Evolutionary conservation across 2,329 filamentous ascomycete genomes (phyloP).

Genomic region (Arthroderma uncinatum): DNA sequence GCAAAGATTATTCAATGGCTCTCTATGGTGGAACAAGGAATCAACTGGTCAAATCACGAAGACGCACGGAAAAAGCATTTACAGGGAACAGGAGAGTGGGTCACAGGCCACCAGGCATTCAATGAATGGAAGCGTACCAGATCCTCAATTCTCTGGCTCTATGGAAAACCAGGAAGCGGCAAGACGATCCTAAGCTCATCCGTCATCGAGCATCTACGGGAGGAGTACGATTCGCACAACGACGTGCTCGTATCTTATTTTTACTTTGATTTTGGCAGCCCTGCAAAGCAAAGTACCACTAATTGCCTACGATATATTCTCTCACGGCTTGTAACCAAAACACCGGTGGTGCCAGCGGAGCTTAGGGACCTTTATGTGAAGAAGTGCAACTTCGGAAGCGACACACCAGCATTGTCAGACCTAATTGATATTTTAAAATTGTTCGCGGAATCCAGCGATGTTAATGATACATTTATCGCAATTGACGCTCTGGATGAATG

Average conservation of each 20-base stretch:
- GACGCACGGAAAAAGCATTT: neutral
- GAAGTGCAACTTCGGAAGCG: neutral
- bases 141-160: conserved; percentile 21
- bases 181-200: conserved; percentile 26
- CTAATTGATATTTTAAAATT: neutral
- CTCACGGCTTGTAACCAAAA: neutral
- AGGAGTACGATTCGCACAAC: neutral
- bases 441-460: neutral
- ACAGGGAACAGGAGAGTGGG: neutral
- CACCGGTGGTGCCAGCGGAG: neutral
- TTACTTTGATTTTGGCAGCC: conserved; percentile 20
- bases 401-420: neutral
- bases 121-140: neutral
- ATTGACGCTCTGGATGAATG: conserved; percentile 18
- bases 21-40: neutral
- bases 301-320: neutral
- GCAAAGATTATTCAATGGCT: neutral
- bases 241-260: conserved; percentile 19
- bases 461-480: conserved; percentile 9
- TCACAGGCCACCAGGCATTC: neutral
- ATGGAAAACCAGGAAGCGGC: conserved; percentile 21
- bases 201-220: conserved; percentile 19
- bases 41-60: neutral
- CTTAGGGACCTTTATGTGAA: neutral
- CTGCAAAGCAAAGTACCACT: neutral